Percentiles rank a stretch among this genome's conserved stretches.
phyloP scores from a whole-genome alignment of 2,329 filamentous ascomycete species.

The Pestalotiopsis sp. region DNA sequence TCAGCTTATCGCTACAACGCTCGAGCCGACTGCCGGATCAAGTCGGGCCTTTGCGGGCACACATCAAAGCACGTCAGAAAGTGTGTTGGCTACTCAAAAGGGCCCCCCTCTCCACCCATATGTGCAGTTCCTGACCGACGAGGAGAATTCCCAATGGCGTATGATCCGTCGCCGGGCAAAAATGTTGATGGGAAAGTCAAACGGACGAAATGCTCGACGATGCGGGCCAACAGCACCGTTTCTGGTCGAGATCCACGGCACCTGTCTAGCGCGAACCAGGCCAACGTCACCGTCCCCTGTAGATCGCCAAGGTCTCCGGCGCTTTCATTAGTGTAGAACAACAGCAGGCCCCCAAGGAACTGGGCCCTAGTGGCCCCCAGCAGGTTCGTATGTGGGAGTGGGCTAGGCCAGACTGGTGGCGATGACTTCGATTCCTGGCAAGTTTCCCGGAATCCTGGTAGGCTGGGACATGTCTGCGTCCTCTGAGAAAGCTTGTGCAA shows the following conservation, averaged over 20 bases:
- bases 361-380: too few relatives aligned
- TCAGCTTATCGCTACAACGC: not conserved
- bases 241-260: constrained; percentile 1
- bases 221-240: not conserved
- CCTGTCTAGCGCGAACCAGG: constrained; percentile 1
- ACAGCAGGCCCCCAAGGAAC: not conserved
- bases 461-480: not conserved
- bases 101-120: not conserved
- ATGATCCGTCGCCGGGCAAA: not conserved
- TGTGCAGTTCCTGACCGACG: not conserved
- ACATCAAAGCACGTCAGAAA: not conserved
- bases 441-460: not conserved
- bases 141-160: not conserved
- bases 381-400: too few relatives aligned
- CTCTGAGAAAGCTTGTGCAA: not conserved
- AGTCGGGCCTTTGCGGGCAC: not conserved
- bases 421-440: not conserved
- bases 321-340: not conserved
- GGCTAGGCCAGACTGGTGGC: not conserved
- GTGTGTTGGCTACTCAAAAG: not conserved
- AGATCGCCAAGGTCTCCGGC: not conserved
- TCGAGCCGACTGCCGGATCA: not conserved
- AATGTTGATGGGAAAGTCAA: not conserved
- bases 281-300: constrained; percentile 7
- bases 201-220: not conserved